Percentiles rank a stretch among this genome's conserved stretches.
Evolutionary conservation across 345 rosid species (phyloP).

Genomic region (Abelmoschus esculentus): DNA sequence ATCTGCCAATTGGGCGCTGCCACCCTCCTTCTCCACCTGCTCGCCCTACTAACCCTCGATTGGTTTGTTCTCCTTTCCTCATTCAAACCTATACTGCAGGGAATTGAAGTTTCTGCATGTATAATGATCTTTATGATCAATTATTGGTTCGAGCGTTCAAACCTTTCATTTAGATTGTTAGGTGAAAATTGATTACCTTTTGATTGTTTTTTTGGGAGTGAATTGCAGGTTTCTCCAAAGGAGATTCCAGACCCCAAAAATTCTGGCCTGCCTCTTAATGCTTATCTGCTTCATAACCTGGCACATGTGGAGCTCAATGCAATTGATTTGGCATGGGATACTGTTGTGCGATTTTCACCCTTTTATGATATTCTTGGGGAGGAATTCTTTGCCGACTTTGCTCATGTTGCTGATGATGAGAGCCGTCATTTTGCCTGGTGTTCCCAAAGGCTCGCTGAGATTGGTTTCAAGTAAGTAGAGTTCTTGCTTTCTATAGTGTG

Average conservation of each 20-base stretch:
- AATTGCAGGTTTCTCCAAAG: slow-evolving; percentile 61
- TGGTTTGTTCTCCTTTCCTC: slow-evolving; percentile 35
- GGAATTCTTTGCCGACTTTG: slow-evolving; percentile 81
- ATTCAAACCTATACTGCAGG: no score
- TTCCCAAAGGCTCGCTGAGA: slow-evolving; percentile 79
- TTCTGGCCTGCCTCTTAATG: slow-evolving; percentile 80
- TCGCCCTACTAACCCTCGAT: slow-evolving; percentile 57
- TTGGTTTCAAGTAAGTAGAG: slow-evolving; percentile 60
- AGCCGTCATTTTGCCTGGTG: slow-evolving; percentile 96
- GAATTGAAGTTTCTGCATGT: no score
- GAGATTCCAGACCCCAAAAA: slow-evolving; percentile 64
- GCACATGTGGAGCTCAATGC: slow-evolving; percentile 97
- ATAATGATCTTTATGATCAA: neutral
- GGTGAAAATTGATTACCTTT: neutral
- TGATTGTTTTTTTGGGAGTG: neutral
- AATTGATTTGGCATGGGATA: slow-evolving; percentile 96
- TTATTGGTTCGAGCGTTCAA: neutral
- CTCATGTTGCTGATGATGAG: slow-evolving; percentile 94
- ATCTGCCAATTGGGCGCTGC: slow-evolving; percentile 51
- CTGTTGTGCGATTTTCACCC: slow-evolving; percentile 85
- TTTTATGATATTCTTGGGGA: slow-evolving; percentile 47
- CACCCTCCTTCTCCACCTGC: slow-evolving; percentile 65
- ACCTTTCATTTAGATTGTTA: no score
- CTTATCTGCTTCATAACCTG: slow-evolving; percentile 82
- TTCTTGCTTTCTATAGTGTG: no score